A percentile compares a stretch with the other conserved stretches of the same genome.
Conservation (phyloP, 495 filamentous ascomycete genomes). For the Aspergillus cristatus region DNA sequence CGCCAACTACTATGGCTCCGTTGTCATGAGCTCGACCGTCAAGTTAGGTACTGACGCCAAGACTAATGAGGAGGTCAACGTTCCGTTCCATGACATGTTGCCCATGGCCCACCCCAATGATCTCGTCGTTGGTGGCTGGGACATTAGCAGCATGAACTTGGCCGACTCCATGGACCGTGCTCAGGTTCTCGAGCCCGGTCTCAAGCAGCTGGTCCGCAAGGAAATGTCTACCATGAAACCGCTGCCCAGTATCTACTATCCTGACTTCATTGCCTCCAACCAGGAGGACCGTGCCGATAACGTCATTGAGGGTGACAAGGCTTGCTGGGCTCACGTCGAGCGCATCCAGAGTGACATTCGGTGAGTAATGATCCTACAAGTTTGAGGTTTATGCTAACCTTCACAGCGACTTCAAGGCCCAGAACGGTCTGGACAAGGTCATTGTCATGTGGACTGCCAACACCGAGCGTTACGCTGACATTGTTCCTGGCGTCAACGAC, state of each 20-base stretch:
- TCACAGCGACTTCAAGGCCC: slow-evolving; percentile 76
- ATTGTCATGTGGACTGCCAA: slow-evolving; percentile 99
- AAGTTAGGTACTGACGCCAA: slow-evolving; percentile 86
- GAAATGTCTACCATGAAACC: slow-evolving; percentile 87
- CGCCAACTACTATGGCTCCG: slow-evolving; percentile 96
- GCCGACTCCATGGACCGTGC: slow-evolving; percentile 94
- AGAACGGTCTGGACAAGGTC: slow-evolving; percentile 84
- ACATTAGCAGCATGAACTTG: slow-evolving; percentile 84
- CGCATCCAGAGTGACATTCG: slow-evolving; percentile 91
- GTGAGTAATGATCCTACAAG: slow-evolving; percentile 36
- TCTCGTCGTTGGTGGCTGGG: slow-evolving; percentile 92
- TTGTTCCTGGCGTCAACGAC: slow-evolving; percentile 86
- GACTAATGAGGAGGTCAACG: slow-evolving; percentile 85
- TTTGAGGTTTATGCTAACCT: slow-evolving; percentile 12
- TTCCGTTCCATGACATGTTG: slow-evolving; percentile 87
- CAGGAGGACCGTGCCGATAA: slow-evolving; percentile 97
- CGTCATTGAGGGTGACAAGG: slow-evolving; percentile 72
- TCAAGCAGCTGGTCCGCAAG: slow-evolving; percentile 83
- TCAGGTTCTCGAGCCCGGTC: slow-evolving; percentile 81
- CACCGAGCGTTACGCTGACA: slow-evolving; percentile 91
- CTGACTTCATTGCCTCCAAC: slow-evolving; percentile 98
- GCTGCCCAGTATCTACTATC: slow-evolving; percentile 94
- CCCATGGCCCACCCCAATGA: slow-evolving; percentile 99
- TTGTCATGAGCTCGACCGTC: slow-evolving; percentile 93
- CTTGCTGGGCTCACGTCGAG: slow-evolving; percentile 78